These are phyloP conservation scores for Talaromyces sp. DNA, from an alignment of 2,329 filamentous ascomycete genomes.

Conservation along the genomic window DNA sequence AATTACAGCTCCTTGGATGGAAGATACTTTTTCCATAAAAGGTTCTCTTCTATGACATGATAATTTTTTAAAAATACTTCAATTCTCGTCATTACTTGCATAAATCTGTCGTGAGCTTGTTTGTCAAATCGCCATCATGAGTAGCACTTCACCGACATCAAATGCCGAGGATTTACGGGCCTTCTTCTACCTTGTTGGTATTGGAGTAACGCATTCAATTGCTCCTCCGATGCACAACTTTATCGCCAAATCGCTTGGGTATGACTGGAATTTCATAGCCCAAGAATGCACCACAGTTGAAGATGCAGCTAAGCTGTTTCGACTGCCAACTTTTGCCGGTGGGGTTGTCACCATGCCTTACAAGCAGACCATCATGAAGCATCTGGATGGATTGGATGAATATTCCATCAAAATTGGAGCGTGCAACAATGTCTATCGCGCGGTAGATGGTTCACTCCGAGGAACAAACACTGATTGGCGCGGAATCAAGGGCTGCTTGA, in stretches of 20 bases:
- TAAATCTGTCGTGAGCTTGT: neutral
- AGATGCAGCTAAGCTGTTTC: constrained; percentile 25
- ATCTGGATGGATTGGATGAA: constrained; percentile 34
- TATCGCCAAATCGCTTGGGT: constrained; percentile 29
- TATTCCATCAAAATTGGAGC: constrained; percentile 33
- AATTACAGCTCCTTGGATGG: no score
- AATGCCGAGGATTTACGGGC: neutral
- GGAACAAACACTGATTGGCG: constrained; percentile 44
- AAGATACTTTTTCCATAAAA: no score
- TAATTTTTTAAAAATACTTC: no score
- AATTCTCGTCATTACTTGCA: no score
- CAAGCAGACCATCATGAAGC: constrained; percentile 26
- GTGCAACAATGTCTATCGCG: constrained; percentile 10
- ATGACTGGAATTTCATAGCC: constrained; percentile 32
- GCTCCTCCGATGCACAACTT: constrained; percentile 37
- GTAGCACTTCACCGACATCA: neutral
- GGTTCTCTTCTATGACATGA: no score
- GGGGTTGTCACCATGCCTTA: constrained; percentile 41
- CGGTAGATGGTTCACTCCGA: constrained; percentile 19
- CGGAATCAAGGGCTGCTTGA: constrained; percentile 35
- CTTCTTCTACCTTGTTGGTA: constrained; percentile 32
- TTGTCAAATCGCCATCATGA: neutral
- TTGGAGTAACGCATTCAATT: constrained; percentile 39
- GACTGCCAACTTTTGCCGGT: constrained; percentile 24
- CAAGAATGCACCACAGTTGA: constrained; percentile 28